Conservation (phyloP, 1,284 basidiomycete genomes). For the Puccinia hordei region DNA sequence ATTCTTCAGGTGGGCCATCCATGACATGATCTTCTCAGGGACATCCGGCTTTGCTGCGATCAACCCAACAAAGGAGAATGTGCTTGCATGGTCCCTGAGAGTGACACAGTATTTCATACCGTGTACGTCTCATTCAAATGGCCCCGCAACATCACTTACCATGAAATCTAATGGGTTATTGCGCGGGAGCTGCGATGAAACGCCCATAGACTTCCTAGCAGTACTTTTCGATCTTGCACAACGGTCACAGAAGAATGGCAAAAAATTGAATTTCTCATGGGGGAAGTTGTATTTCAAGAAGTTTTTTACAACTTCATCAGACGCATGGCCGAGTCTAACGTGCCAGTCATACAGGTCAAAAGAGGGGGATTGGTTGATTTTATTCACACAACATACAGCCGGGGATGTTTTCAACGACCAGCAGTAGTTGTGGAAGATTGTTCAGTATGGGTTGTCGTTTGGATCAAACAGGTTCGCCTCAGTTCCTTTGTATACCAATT, state of each 20-base stretch:
- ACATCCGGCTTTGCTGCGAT: neutral
- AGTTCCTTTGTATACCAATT: no score
- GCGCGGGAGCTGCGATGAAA: neutral
- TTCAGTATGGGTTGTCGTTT: neutral
- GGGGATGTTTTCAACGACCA: neutral
- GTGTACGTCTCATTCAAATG: neutral
- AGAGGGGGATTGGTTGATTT: neutral
- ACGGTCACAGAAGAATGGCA: neutral
- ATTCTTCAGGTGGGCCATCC: neutral
- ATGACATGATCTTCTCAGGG: neutral
- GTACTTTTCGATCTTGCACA: neutral
- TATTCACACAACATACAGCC: neutral
- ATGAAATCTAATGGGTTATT: neutral
- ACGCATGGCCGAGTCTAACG: neutral
- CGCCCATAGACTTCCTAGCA: neutral
- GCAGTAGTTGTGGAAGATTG: neutral
- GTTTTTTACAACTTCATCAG: neutral
- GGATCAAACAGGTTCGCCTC: no score
- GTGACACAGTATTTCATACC: neutral
- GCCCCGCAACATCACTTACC: neutral
- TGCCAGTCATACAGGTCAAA: constrained; percentile 3
- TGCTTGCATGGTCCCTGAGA: neutral
- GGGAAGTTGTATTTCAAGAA: neutral
- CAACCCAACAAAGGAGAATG: neutral
- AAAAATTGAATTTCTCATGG: neutral